These are phyloP conservation scores for Tillandsia fasciculata DNA, from an alignment of 176 grass and related monocot genomes.

Conservation along the genomic window DNA sequence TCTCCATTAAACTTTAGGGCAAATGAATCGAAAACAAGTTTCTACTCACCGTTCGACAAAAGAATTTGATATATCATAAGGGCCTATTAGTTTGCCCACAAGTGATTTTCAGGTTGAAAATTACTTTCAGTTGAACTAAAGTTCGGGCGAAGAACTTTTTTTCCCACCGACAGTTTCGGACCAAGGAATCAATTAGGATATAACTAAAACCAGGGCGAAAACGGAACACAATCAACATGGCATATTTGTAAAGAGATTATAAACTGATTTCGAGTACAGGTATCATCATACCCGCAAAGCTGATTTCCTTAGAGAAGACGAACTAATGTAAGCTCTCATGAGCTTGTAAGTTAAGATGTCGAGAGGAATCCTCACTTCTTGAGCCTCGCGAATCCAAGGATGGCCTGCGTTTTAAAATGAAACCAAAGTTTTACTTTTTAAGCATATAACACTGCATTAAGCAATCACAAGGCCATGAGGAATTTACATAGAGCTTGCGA, in stretches of 20 bases:
- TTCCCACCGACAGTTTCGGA: too few relatives aligned
- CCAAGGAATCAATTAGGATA: background rate
- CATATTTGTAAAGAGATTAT: slow-evolving; percentile 14
- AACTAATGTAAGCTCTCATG: slow-evolving; percentile 87
- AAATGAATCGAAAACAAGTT: background rate
- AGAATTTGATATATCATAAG: background rate
- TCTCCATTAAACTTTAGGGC: too few relatives aligned
- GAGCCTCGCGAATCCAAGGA: slow-evolving; percentile 72
- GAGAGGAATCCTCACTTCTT: slow-evolving; percentile 84
- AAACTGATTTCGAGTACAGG: background rate
- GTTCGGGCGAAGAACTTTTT: too few relatives aligned
- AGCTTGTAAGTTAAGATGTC: slow-evolving; percentile 98
- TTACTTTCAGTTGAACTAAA: too few relatives aligned
- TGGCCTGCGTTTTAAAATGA: slow-evolving; percentile 48
- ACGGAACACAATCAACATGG: background rate
- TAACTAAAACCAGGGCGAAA: background rate
- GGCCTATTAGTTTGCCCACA: too few relatives aligned
- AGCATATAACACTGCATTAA: background rate
- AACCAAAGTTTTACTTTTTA: background rate
- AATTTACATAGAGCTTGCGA: slow-evolving; percentile 89
- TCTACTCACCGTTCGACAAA: background rate
- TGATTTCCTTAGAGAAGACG: slow-evolving; percentile 88
- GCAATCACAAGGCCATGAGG: slow-evolving; percentile 9
- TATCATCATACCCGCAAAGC: slow-evolving; percentile 72
- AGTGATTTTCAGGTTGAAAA: too few relatives aligned